Evolutionary conservation across 2,329 filamentous ascomycete genomes (phyloP).

Genomic region (Phyllosticta citrichinensis): DNA sequence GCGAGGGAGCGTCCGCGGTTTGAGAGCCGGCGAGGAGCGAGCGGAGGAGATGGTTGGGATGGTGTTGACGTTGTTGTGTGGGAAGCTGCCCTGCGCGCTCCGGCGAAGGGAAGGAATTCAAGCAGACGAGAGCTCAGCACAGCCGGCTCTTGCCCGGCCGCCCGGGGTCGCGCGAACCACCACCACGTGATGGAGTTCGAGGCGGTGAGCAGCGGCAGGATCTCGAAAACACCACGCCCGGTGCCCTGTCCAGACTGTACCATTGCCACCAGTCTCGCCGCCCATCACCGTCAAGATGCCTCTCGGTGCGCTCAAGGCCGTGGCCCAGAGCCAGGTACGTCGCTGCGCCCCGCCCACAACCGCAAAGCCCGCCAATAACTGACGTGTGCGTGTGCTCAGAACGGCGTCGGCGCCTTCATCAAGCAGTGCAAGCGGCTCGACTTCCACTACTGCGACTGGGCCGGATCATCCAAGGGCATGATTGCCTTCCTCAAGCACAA

Average conservation of each 20-base stretch:
- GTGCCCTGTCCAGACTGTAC: neutral
- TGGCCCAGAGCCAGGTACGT: constrained; percentile 47
- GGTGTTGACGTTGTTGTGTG: neutral
- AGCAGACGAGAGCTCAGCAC: neutral
- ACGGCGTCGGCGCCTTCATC: constrained; percentile 94
- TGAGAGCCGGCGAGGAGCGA: constrained; percentile 11
- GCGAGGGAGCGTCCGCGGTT: neutral
- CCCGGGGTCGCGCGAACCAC: neutral
- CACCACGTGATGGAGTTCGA: neutral
- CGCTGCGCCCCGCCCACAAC: neutral
- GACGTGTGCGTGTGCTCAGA: constrained; percentile 44
- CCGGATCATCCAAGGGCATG: constrained; percentile 88
- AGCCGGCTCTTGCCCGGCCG: no score
- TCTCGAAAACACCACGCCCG: constrained; percentile 2
- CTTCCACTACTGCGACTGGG: constrained; percentile 96
- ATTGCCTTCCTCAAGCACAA: constrained; percentile 82
- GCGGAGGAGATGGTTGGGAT: neutral
- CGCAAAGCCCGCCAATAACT: neutral
- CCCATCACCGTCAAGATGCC: constrained; percentile 32
- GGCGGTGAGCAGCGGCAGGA: constrained; percentile 1
- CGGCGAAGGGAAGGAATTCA: neutral
- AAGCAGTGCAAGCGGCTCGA: constrained; percentile 93
- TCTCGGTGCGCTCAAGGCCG: constrained; percentile 40
- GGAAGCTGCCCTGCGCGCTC: neutral
- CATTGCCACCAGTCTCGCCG: constrained; percentile 6